Percentiles rank a stretch among this genome's conserved stretches.
These are phyloP conservation scores for Globomyces sp. DNA, from an alignment of 371 early-diverging fungal species.

Conservation along the genomic window DNA sequence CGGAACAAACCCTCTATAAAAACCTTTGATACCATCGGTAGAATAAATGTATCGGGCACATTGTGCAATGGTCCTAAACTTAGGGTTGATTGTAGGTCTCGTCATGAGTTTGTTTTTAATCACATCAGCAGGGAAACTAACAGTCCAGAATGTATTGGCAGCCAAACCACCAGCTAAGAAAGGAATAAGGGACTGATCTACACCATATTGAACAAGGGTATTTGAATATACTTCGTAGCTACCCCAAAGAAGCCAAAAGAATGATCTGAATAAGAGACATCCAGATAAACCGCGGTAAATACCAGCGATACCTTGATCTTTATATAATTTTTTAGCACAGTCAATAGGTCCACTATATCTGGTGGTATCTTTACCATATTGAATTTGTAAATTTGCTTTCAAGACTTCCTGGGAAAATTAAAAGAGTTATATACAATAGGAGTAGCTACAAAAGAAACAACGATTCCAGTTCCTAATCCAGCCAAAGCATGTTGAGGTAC, in stretches of 20 bases:
- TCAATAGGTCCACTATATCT: constrained; percentile 83
- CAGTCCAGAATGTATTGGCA: constrained; percentile 87
- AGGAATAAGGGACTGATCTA: constrained; percentile 61
- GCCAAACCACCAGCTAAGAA: constrained; percentile 85
- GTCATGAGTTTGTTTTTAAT: constrained; percentile 93
- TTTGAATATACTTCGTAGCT: constrained; percentile 67
- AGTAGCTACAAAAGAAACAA: constrained; percentile 87
- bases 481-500: constrained; percentile 38
- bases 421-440: constrained; percentile 59
- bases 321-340: constrained; percentile 71
- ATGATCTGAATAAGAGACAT: constrained; percentile 79
- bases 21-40: constrained; percentile 66
- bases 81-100: constrained; percentile 54
- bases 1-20: constrained; percentile 80
- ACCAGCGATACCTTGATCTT: constrained; percentile 73
- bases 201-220: constrained; percentile 47
- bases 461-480: constrained; percentile 74
- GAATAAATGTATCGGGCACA: constrained; percentile 24
- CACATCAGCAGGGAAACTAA: constrained; percentile 83
- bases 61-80: constrained; percentile 14
- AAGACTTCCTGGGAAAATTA: constrained; percentile 39
- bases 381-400: constrained; percentile 75
- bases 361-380: constrained; percentile 67
- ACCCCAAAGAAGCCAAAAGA: constrained; percentile 89
- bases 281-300: constrained; percentile 82